Evolutionary conservation across 306 rosid species (phyloP).

Genomic region (Purshia tridentata): DNA sequence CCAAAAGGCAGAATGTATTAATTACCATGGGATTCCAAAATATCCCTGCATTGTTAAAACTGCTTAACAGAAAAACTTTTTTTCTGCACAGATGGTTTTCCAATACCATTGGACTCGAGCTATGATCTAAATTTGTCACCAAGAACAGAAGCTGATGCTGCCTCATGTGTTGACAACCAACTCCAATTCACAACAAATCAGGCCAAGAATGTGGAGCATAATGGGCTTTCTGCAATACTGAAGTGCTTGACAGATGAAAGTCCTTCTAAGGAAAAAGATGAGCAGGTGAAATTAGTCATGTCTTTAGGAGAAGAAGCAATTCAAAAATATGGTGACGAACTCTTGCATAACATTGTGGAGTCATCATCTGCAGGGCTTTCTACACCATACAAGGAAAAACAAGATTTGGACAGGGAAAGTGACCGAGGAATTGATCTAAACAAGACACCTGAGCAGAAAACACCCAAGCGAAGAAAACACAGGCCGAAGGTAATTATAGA

Average conservation of each 20-base stretch:
- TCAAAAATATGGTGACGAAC: conserved; percentile 47
- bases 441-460: conserved; percentile 71
- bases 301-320: conserved; percentile 37
- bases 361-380: conserved; percentile 58
- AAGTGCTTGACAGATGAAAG: conserved; percentile 40
- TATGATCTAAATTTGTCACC: conserved; percentile 46
- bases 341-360: conserved; percentile 58
- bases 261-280: conserved; percentile 44
- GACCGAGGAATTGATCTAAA: conserved; percentile 58
- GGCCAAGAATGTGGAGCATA: conserved; percentile 27
- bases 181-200: conserved; percentile 39
- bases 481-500: conserved; percentile 86
- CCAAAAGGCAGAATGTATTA: neutral
- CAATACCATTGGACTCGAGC: conserved; percentile 25
- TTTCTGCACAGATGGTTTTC: conserved; percentile 51
- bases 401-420: conserved; percentile 34
- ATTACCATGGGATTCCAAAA: neutral
- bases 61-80: conserved; percentile 17
- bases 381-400: conserved; percentile 31
- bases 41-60: neutral
- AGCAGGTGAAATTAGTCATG: conserved; percentile 19
- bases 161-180: conserved; percentile 32
- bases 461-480: conserved; percentile 68
- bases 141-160: conserved; percentile 35
- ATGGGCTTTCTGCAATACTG: conserved; percentile 26